Evolutionary conservation across 208 protist genomes (phyloP), one percentile per base, ranked within the genome.

Genomic region (Angomonas deanei): DNA sequence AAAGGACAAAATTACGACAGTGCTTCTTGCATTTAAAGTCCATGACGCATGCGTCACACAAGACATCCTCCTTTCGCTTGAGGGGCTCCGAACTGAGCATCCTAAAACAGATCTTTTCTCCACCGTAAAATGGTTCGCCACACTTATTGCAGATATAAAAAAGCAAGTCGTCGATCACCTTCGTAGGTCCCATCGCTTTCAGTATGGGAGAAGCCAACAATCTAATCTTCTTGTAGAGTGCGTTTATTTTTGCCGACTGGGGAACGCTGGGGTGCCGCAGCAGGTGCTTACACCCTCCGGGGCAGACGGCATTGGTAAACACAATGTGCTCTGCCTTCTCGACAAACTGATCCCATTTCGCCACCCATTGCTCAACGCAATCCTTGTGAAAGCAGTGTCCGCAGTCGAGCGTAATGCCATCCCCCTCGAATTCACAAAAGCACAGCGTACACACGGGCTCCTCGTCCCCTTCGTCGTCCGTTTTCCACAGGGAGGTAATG

Each of bases 301-400:
- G 85, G 61, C 89, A 95, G 15, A 88, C 64, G n/a, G 86, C 82
- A 48, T 82, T 84, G 0, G 81, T 95, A 60, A 95, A 95, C n/a
- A 77, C 75, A 24, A 95, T 66, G 63, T 91, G 89, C 30, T 87
- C 74, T 28, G 78, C 89, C 33, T 88, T 91, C 26, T 56, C 63
- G 10, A 66, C 69, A 61, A 88, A 95, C 61, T 75, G 70, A 47
- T 88, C 75, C 75, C 84, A 89, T 2, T 50, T 80, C 24, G 47
- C 42, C 33, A 86, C 85, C 74, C 87, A 95, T 55, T 88, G 74
- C 21, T 71, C 70, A 32, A 89, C 64, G 59, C 89, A 95, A 6
- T 91, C 85, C 30, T 70, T 76, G 64, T 95, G 89, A 48, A 95
- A 92, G 42, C 70, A 57, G 59, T 95, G 89, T 1, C 89, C 86